Evolutionary conservation across 2,329 filamentous ascomycete genomes (phyloP), one percentile per base, ranked within the genome.

Genomic region (Neopestalotiopsis rosae): DNA sequence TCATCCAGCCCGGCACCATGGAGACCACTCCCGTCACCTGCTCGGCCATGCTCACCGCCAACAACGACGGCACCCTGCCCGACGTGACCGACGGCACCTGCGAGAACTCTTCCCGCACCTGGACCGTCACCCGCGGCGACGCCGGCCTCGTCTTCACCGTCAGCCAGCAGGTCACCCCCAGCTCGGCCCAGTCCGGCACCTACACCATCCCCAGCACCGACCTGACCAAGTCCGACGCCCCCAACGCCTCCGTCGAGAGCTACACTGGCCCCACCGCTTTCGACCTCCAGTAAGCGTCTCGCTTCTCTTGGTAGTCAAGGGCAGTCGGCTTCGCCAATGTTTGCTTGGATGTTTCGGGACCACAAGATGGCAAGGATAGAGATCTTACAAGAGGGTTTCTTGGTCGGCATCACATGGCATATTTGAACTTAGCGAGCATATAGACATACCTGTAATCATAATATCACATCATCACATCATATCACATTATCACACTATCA

Each of bases 31-130:
- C 69, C 4, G 72, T 76, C 52, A 13, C 71, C 24, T 79, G 77
- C 75, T 34, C 9, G 10, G 69, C 72, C n/a, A 14, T 71, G 45
- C 70, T 72, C 34, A 20, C 65, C 38, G 61, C 38, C 20, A 64
- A 64, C 61, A 40, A 52, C 66, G 69, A 70, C 70, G 72, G 73
- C 69, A 68, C 66, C n/a, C 74, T 80, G n/a, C 79, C 79, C 65
- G 68, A 75, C 20, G 72, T 80, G 71, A 69, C 70, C 66, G 71
- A 76, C 3, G 79, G 71, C 61, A 52, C 71, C 24, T 80, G 79
- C 74, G 49, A 66, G 3, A 24, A 74, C 3, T 79, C 79, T 5
- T 75, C 77, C 34, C 74, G 77, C 24, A 77, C 75, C 40, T 80
- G 75, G 68, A 70, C 71, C 67, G 56, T 80, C 49, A 52, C 62